A percentile compares a stretch with the other conserved stretches of the same genome.
Evolutionary conservation across 2,329 filamentous ascomycete species (phyloP).

Genomic region (Aspergillus oerlinghausenensis): DNA sequence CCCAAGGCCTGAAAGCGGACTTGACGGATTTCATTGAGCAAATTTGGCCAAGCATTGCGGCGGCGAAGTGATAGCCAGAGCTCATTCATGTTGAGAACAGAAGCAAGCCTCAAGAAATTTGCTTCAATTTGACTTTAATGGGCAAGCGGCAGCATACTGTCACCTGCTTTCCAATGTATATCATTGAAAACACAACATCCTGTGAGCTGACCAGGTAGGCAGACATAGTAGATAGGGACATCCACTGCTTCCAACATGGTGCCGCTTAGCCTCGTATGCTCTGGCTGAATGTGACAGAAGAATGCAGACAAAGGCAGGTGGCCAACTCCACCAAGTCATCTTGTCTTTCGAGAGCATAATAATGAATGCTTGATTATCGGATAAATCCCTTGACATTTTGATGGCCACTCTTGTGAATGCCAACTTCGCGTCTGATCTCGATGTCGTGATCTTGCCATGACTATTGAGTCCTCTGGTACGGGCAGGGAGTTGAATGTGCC

Average conservation of each 20-base stretch:
- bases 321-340: background rate
- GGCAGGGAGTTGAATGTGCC: background rate
- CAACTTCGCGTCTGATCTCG: background rate
- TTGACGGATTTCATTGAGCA: slow-evolving; percentile 34
- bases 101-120: background rate
- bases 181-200: too few species aligned
- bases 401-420: background rate
- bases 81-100: background rate
- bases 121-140: background rate
- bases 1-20: slow-evolving; percentile 41
- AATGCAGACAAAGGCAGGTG: background rate
- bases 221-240: background rate
- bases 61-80: background rate
- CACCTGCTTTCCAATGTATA: background rate
- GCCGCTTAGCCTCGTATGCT: background rate
- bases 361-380: background rate
- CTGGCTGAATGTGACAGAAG: background rate
- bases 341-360: background rate
- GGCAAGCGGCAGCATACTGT: background rate
- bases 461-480: background rate
- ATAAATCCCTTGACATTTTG: background rate
- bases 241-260: background rate
- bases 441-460: background rate
- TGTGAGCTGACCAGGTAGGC: background rate
- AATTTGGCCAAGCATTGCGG: slow-evolving; percentile 20